phyloP scores from a whole-genome alignment of 306 rosid genomes.

The Casuarina cunninghamiana region DNA sequence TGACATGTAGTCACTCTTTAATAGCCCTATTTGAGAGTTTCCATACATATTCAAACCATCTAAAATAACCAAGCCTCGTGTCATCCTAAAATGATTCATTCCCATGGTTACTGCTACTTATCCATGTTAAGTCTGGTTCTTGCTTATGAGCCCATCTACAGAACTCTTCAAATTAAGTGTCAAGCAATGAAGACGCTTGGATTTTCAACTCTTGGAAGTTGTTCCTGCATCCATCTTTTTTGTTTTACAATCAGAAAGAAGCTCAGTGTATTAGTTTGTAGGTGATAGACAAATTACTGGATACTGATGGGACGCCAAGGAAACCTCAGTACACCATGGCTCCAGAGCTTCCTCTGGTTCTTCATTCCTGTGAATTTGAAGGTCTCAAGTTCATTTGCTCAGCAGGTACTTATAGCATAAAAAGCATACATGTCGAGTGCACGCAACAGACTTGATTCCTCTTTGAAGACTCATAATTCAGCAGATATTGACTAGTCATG shows the following conservation, averaged over 20 bases:
- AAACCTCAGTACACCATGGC: constrained; percentile 92
- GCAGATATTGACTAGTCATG: background rate
- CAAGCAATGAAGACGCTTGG: background rate
- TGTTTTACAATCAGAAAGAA: constrained; percentile 11
- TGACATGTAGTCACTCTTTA: background rate
- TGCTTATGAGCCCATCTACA: constrained; percentile 4
- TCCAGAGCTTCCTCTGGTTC: constrained; percentile 82
- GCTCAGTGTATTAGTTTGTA: constrained; percentile 38
- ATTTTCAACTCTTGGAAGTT: constrained; percentile 9
- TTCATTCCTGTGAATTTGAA: constrained; percentile 87
- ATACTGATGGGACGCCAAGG: constrained; percentile 53
- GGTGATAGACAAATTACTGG: constrained; percentile 74
- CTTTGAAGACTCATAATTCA: background rate
- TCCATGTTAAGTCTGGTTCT: background rate
- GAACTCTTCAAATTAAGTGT: background rate
- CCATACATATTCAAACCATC: background rate
- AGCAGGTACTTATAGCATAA: constrained; percentile 52
- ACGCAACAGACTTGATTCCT: constrained; percentile 8
- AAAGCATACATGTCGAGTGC: background rate
- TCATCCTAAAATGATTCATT: background rate
- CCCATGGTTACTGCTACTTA: background rate
- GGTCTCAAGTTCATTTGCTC: constrained; percentile 70
- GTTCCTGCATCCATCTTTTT: background rate
- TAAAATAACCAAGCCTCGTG: background rate
- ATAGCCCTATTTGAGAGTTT: background rate